phyloP scores from a whole-genome alignment of 139 green algal genomes.

The Micromonas commoda region DNA sequence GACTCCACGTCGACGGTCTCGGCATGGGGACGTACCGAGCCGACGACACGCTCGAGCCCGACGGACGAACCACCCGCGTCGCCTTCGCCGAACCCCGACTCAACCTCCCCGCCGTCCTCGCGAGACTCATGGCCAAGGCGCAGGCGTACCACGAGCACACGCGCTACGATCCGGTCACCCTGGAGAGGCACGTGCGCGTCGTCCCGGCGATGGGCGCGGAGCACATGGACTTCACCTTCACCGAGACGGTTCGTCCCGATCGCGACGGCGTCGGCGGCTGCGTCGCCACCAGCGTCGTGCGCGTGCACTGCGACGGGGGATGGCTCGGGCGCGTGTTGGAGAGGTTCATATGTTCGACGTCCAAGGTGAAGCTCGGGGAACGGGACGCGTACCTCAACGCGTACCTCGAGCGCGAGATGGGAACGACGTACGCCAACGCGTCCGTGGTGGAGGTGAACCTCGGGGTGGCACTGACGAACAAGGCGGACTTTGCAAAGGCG shows the following conservation, averaged over 20 bases:
- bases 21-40: background rate
- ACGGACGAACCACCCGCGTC: background rate
- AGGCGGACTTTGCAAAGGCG: background rate
- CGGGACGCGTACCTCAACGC: slow-evolving; percentile 7
- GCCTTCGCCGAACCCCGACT: background rate
- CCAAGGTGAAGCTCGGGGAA: background rate
- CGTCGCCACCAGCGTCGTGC: background rate
- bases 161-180: background rate
- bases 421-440: background rate
- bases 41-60: background rate
- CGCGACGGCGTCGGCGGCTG: background rate
- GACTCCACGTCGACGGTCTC: slow-evolving; percentile 10
- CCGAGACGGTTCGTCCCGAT: background rate
- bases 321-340: background rate
- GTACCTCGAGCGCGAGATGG: background rate
- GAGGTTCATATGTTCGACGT: background rate
- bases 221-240: slow-evolving; percentile 2
- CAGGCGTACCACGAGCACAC: slow-evolving; percentile 17
- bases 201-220: background rate
- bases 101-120: background rate
- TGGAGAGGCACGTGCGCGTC: background rate
- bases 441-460: background rate
- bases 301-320: background rate
- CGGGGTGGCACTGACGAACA: background rate
- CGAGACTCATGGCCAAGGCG: background rate